Conservation (phyloP, 2,329 filamentous ascomycete species). For the Ustulina deusta region DNA sequence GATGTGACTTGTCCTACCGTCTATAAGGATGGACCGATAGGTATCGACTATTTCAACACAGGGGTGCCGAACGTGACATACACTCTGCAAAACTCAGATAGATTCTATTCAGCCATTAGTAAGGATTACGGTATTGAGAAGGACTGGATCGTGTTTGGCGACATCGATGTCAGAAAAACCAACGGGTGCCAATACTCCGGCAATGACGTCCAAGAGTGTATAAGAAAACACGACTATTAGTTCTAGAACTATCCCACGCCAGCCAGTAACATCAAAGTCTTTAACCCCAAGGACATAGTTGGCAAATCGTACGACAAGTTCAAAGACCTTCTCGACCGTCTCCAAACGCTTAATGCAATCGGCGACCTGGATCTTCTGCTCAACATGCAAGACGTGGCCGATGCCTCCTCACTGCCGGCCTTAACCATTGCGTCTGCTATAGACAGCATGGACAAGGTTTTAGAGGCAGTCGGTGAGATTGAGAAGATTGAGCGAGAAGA, state of each 20-base stretch:
- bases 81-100: constrained; percentile 38
- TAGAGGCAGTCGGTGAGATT: constrained; percentile 45
- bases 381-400: constrained; percentile 37
- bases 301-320: constrained; percentile 29
- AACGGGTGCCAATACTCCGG: constrained; percentile 31
- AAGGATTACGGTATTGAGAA: constrained; percentile 41
- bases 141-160: constrained; percentile 41
- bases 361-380: constrained; percentile 20
- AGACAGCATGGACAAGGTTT: constrained; percentile 42
- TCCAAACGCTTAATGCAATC: constrained; percentile 13
- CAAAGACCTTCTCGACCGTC: constrained; percentile 31
- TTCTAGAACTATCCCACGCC: constrained; percentile 39
- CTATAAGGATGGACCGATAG: neutral
- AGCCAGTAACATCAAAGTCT: constrained; percentile 31
- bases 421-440: constrained; percentile 39
- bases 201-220: constrained; percentile 26
- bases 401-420: constrained; percentile 41
- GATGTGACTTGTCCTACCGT: constrained; percentile 29
- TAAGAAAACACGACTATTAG: constrained; percentile 17
- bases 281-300: constrained; percentile 43
- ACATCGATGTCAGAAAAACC: constrained; percentile 18
- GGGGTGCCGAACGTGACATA: constrained; percentile 32
- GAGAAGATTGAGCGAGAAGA: constrained; percentile 45
- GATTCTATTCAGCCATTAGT: constrained; percentile 40
- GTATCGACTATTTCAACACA: constrained; percentile 22